Base-by-base conservation (phyloP, 2,329 filamentous ascomycete species). In the Scleromitrula shiraiana region DNA sequence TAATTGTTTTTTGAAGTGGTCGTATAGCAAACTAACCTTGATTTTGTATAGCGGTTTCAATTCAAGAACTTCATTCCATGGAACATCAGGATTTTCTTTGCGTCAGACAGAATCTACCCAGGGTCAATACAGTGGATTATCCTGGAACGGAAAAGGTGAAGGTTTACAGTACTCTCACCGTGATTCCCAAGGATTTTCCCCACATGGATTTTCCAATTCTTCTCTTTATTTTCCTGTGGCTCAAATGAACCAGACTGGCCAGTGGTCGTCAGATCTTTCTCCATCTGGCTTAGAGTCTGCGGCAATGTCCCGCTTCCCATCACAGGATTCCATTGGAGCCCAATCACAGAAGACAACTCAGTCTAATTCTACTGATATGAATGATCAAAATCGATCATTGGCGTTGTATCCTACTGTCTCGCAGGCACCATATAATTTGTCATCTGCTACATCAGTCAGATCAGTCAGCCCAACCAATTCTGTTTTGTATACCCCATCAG, bases 101-200 rank as follows among this genome's bases (percentile, higher is more conserved):
- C 53, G 44, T 59, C 57, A 59, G 50, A 63, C 61, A 62, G 61
- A 59, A 62, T 58, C 60, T 58, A 49, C 33, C 50, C 57, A 60
- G 55, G 60, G 60, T 45, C 53, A 62, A 52, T 52, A 59, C 55
- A 64, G 56, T 55, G 60, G 53, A 60, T 46, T 54, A 41, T 50
- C 51, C 57, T 63, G 61, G 62, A 58, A 53, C 46, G 50, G 46
- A 43, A 53, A 50, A 51, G 52, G 50, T 59, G 59, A 62, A 59
- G 62, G 56, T 49, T 50, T 53, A 63, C 62, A 64, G 62, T 61
- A 65, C 61, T 62, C 59, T 36, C 53, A 59, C 46, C 57, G 55
- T 43, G 57, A 56, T 41, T 44, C 53, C 51, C 53, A 56, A 41
- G 55, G 53, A 58, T 29, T 51, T 54, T 32, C 51, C 52, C 58